phyloP scores from a whole-genome alignment of 257 asterid genomes.

The Parsonsia alboflavescens region DNA sequence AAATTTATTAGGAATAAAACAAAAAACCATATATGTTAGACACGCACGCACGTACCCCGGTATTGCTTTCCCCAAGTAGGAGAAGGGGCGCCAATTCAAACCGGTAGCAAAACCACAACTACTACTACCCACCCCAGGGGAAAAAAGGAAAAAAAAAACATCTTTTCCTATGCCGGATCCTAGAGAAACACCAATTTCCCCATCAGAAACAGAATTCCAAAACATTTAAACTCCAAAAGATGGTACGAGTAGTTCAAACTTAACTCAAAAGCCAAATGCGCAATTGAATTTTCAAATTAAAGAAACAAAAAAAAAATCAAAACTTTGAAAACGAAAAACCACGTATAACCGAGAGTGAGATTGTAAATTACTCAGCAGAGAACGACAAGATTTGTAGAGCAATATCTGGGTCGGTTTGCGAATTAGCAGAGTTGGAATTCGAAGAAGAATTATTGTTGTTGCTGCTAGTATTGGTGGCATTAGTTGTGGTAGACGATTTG shows the following conservation, averaged over 20 bases:
- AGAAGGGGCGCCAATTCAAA: background rate
- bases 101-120: background rate
- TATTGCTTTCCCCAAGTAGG: background rate
- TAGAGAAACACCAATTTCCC: background rate
- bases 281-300: background rate
- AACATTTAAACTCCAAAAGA: background rate
- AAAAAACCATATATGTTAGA: background rate
- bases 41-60: background rate
- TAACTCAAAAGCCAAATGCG: background rate
- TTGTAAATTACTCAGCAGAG: slow-evolving; percentile 42
- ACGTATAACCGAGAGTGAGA: background rate
- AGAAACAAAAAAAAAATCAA: background rate
- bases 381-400: slow-evolving; percentile 64
- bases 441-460: slow-evolving; percentile 31
- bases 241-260: background rate
- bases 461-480: slow-evolving; percentile 14
- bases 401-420: slow-evolving; percentile 61
- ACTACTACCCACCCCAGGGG: background rate
- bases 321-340: background rate
- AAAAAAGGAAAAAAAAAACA: background rate
- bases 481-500: background rate
- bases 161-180: background rate
- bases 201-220: background rate
- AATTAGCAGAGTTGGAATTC: slow-evolving; percentile 36
- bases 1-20: background rate